Evolutionary conservation across 2,329 filamentous ascomycete species (phyloP), one percentile per base, ranked within the genome.

Genomic region (Penicillium corylophilum): DNA sequence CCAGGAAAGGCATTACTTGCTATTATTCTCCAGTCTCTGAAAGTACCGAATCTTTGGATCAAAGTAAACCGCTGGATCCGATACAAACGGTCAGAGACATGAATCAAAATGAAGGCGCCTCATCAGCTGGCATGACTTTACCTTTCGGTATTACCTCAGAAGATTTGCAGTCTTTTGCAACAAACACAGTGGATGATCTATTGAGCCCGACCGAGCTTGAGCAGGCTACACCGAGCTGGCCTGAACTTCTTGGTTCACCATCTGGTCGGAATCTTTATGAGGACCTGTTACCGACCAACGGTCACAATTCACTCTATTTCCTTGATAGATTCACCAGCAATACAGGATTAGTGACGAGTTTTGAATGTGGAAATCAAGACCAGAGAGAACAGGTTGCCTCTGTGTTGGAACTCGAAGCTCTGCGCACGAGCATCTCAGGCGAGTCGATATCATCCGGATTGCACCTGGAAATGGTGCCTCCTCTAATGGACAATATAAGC

Each of bases 251-350:
- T 13, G n/a, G 38, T 10, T 10, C 59, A n/a, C 26, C 42, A 4
- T 20, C 50, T 5, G 51, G 24, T 18, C 53, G 45, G 5, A 39
- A 44, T 10, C 15, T 42, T 9, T 41, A 36, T 5, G 46, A 55
- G 22, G 16, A 36, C 15, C 47, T 50, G 8, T 29, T 43, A 16
- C 47, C 26, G 8, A 24, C 46, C 3, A 46, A 44, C 8, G 33
- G 40, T 53, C 38, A 57, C 47, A 12, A 66, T 62, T 56, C 53
- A 8, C 40, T 64, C 13, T 54, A 57, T 4, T 74, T 73, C 40
- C 58, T 74, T 1, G 62, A 64, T 38, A 63, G 67, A 36, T 72
- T 73, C 47, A 73, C 71, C 13, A 71, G 68, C 48, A 61, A 68
- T 22, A 70, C 67, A 0, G 71, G 71, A 1, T 55, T 73, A 8